Base-by-base conservation (phyloP, 306 rosid species). In the Acacia confusa region DNA sequence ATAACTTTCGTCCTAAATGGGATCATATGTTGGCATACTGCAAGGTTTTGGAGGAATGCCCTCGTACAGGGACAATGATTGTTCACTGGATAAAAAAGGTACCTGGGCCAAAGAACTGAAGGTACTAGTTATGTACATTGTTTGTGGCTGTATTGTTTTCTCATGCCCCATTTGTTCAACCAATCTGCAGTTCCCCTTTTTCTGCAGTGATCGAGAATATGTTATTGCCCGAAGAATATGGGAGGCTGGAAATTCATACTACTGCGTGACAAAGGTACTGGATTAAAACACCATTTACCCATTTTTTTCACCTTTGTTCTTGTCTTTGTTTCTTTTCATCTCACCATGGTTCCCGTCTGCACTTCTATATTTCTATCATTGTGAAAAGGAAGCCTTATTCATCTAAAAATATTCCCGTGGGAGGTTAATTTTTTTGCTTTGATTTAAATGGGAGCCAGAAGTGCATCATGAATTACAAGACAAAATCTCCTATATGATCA, bases 21-120 rank as follows among this genome's bases (percentile, higher is more conserved):
- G 99, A 96, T 89, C 84, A 92, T 24, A 96, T 96, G 99, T 97
- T 96, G 19, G 67, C 88, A 15, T 27, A 88, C 81, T 86, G 85
- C 82, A 88, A 93, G 85, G 90, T 92, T 71, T 88, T 96, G 94
- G 94, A 93, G 86, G 98, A 93, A 81, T 92, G 97, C 82, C 91
- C 89, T 50, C 75, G 83, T 75, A 86, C 96, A 45, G 99, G 98
- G 81, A 86, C 89, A 48, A 89, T 85, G 87, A 74, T 88, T 73
- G 88, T 91, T 84, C 99, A 93, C 88, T 96, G 99, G 99, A 92
- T 96, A 82, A 96, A 96, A 85, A 96, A 96, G 98, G 99, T 96
- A 50, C 43, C 84, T 84, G 41, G 70, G 84, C 81, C 79, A 78
- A 27, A 52, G 67, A 55, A 69, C 78, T 72, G 76, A 28, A 28